Conservation (phyloP, 1,284 basidiomycete genomes). For the Ceratobasidium sp. region DNA sequence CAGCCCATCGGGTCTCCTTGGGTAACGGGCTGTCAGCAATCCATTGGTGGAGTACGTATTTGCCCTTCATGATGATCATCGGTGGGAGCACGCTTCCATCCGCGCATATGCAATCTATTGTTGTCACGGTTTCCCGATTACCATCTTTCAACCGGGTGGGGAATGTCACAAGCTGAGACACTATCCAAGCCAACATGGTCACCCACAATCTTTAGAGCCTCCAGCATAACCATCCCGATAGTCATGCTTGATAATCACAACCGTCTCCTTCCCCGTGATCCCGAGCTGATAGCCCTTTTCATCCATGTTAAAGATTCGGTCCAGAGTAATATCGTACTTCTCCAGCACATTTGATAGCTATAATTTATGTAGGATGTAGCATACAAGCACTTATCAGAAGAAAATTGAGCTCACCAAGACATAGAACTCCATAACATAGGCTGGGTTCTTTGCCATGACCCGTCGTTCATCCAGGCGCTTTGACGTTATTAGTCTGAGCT, state of each 20-base stretch:
- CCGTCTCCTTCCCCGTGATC: conserved; percentile 7
- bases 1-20: conserved; percentile 2
- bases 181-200: not conserved
- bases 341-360: conserved; percentile 9
- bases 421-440: conserved; percentile 24
- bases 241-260: conserved; percentile 1
- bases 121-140: conserved; percentile 18
- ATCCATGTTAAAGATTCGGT: conserved; percentile 35
- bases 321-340: conserved; percentile 15
- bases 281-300: conserved; percentile 38
- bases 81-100: conserved; percentile 29
- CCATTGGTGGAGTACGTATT: conserved; percentile 2
- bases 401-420: conserved; percentile 9
- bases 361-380: not conserved
- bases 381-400: not conserved
- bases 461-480: conserved; percentile 4
- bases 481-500: conserved; percentile 7
- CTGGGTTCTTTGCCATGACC: conserved; percentile 27
- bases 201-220: conserved; percentile 18
- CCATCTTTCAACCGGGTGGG: not conserved
- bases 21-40: not conserved
- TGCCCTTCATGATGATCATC: conserved; percentile 35
- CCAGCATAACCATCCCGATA: conserved; percentile 11
- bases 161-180: not conserved
- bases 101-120: conserved; percentile 26